Base-by-base conservation (phyloP, 768 basidiomycete genomes). In the Infundibulicybe gibba region DNA sequence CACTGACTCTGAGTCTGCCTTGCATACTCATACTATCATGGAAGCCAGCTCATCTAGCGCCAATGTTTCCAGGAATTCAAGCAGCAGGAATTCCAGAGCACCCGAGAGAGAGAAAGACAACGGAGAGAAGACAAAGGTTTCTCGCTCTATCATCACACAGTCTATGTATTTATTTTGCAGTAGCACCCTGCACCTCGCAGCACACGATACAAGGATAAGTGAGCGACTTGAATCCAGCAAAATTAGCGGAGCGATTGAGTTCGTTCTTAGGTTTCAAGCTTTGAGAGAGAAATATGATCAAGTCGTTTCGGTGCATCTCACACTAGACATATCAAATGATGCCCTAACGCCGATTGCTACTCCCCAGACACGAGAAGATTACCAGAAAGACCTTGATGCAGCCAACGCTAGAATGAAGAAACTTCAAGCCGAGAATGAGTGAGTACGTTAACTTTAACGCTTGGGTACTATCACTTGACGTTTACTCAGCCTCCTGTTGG, bases 361-460 rank as follows among this genome's bases (percentile, higher is more conserved):
- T 15, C 9, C 25, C 13, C 39, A 76, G 75, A 59, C 60, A 45
- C 69, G 71, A 32, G 68, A 70, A 40, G 55, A 60, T 1, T 61
- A 65, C 49, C 57, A 67, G 45, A 65, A 62, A 12, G 67, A 76
- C 20, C 64, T 75, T 11, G 69, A 72, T 5, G 30, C 62, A 9
- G 68, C 74, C 3, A 66, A 58, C 19, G 59, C 59, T 5, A 76
- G 71, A 52, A 61, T 69, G 15, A 70, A 71, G 54, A 69, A 67
- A 45, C 60, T 79, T 3, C 71, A 77, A 47, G 71, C 70, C 2
- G 77, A 79, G 55, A 76, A 77, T 49, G 73, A 77, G 76, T 79
- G 44, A 40, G 73, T 59, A 6, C 5, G 33, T 32, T 10, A 45
- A 32, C n/a, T 30, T 15, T 10, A 17, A 44, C 19, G 34, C 20